These are phyloP conservation scores for Coemansia sp. DNA, from an alignment of 192 early-diverging fungal genomes.

Conservation along the genomic window DNA sequence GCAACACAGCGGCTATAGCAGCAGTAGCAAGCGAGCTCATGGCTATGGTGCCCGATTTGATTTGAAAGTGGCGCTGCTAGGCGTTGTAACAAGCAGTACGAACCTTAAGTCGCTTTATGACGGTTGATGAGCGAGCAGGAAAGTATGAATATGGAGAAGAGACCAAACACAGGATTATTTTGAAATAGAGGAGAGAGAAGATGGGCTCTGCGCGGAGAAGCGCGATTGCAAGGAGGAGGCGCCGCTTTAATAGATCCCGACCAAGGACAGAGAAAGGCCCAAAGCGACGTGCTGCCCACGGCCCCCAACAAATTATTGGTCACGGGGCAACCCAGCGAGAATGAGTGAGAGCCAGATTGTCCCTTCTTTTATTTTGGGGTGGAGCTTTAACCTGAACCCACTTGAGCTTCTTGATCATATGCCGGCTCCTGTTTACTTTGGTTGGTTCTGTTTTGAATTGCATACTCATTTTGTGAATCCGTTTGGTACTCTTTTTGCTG, in stretches of 20 bases:
- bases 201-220: background rate
- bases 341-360: background rate
- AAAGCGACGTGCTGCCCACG: constrained; percentile 7
- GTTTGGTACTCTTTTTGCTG: background rate
- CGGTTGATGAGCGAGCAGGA: background rate
- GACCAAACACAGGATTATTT: background rate
- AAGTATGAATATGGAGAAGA: background rate
- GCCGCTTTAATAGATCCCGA: constrained; percentile 3
- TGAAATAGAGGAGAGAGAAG: constrained; percentile 14
- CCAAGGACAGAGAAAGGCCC: background rate
- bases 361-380: background rate
- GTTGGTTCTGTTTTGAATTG: too few relatives aligned
- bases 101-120: background rate
- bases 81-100: background rate
- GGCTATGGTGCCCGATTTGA: background rate
- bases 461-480: background rate
- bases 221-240: background rate
- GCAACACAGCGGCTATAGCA: background rate
- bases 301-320: constrained; percentile 34
- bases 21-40: constrained; percentile 3
- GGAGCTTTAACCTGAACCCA: background rate
- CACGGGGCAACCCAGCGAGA: constrained; percentile 8
- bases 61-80: background rate
- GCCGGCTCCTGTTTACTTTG: background rate
- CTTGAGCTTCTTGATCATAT: background rate